Percentiles rank a stretch among this genome's conserved stretches.
Conservation (phyloP, 1,284 basidiomycete genomes). For the Boletus holoroseus region DNA sequence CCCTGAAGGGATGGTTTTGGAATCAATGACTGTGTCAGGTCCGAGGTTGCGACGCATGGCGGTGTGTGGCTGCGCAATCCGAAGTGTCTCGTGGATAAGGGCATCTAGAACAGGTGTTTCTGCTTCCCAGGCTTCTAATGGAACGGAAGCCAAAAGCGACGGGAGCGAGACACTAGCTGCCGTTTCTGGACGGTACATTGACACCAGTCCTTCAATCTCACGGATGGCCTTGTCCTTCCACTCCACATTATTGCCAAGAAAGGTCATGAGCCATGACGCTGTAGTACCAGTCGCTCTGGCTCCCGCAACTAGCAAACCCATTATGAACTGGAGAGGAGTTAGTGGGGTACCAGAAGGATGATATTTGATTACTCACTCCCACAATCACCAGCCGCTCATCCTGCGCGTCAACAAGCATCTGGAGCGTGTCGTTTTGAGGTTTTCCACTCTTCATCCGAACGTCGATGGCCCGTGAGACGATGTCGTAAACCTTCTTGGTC, state of each 20-base stretch:
- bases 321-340: constrained; percentile 54
- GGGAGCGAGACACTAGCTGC: constrained; percentile 36
- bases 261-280: constrained; percentile 69
- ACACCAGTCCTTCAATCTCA: constrained; percentile 60
- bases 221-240: constrained; percentile 53
- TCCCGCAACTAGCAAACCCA: constrained; percentile 70
- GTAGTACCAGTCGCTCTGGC: constrained; percentile 71
- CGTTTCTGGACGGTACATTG: constrained; percentile 36
- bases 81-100: constrained; percentile 66
- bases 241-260: constrained; percentile 56
- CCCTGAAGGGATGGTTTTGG: constrained; percentile 59
- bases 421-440: constrained; percentile 58
- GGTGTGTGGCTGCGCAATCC: constrained; percentile 69
- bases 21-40: constrained; percentile 57
- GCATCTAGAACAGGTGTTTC: constrained; percentile 63
- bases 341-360: constrained; percentile 19
- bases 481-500: constrained; percentile 68
- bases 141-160: constrained; percentile 49
- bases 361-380: constrained; percentile 45
- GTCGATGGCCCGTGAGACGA: constrained; percentile 52
- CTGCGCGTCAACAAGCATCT: constrained; percentile 61
- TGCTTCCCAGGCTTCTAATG: constrained; percentile 63
- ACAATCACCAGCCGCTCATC: constrained; percentile 64
- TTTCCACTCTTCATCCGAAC: constrained; percentile 50
- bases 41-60: constrained; percentile 74